Percentiles rank a stretch among this genome's conserved stretches.
phyloP scores from a whole-genome alignment of 1,284 basidiomycete genomes.

The Rhodotorula sp. region DNA sequence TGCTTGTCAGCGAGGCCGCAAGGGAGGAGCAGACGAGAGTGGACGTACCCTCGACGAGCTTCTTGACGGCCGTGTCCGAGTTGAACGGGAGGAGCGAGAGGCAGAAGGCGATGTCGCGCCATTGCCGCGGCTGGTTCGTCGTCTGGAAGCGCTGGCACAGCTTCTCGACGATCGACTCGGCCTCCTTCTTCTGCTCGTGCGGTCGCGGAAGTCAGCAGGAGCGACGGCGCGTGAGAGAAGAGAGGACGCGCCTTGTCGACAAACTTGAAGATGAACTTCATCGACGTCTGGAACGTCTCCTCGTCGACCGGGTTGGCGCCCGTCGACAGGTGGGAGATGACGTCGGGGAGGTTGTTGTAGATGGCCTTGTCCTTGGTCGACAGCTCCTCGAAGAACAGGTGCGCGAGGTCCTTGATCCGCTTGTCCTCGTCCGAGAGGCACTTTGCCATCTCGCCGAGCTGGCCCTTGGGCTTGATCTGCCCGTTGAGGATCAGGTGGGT shows the following conservation, averaged over 20 bases:
- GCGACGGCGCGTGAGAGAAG: too few species aligned
- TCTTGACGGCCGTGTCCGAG: conserved; percentile 92
- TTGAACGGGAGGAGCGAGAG: conserved; percentile 94
- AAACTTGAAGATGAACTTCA: conserved; percentile 94
- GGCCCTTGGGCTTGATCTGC: conserved; percentile 99
- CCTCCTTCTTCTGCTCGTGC: conserved; percentile 78
- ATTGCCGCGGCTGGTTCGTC: conserved; percentile 85
- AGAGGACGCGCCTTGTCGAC: conserved; percentile 77
- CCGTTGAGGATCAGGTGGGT: conserved; percentile 97
- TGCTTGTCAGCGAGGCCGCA: background rate
- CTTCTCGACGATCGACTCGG: conserved; percentile 91
- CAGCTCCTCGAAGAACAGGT: conserved; percentile 94
- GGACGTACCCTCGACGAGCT: conserved; percentile 76
- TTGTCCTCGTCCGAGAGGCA: conserved; percentile 92
- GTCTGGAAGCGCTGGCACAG: conserved; percentile 91
- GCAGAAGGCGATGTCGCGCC: conserved; percentile 97
- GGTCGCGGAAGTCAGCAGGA: background rate
- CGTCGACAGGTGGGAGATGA: conserved; percentile 89
- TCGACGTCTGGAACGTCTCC: conserved; percentile 84
- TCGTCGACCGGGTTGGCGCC: conserved; percentile 95
- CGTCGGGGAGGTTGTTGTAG: conserved; percentile 97
- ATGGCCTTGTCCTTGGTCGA: conserved; percentile 97
- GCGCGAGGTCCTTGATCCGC: conserved; percentile 87
- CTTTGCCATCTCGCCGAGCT: conserved; percentile 99
- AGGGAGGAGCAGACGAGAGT: too few species aligned